A percentile compares a stretch with the other conserved stretches of the same genome.
These are phyloP conservation scores for Pleurotus giganteus DNA, from an alignment of 768 basidiomycete species.

Conservation along the genomic window DNA sequence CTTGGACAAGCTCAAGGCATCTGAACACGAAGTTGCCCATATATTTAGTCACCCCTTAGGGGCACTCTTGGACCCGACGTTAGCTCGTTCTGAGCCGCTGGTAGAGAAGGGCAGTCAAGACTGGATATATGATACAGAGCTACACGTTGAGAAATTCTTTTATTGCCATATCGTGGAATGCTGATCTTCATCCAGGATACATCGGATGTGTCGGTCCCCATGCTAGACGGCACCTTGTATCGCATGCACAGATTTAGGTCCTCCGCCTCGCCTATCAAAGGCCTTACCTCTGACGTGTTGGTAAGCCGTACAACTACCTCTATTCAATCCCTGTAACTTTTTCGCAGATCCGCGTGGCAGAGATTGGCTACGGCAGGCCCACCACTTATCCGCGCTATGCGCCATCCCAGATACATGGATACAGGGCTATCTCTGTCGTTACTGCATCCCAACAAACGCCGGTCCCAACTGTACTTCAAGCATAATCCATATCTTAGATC, in stretches of 20 bases:
- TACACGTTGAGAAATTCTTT: constrained; percentile 58
- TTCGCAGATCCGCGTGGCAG: constrained; percentile 61
- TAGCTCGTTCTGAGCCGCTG: constrained; percentile 47
- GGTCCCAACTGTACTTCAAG: neutral
- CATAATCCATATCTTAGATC: neutral
- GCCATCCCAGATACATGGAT: constrained; percentile 40
- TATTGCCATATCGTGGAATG: neutral
- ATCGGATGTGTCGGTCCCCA: constrained; percentile 46
- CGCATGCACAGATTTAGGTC: constrained; percentile 86
- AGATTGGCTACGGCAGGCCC: constrained; percentile 55
- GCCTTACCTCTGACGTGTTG: constrained; percentile 79
- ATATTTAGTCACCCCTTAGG: constrained; percentile 83
- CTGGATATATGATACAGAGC: constrained; percentile 77
- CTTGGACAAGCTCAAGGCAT: constrained; percentile 50
- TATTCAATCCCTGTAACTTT: neutral
- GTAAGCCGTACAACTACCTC: constrained; percentile 37
- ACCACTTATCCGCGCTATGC: constrained; percentile 61
- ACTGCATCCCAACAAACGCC: neutral
- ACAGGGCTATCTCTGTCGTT: constrained; percentile 16
- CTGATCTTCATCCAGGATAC: constrained; percentile 41
- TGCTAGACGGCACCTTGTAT: constrained; percentile 54
- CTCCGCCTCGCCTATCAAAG: constrained; percentile 77
- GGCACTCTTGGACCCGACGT: constrained; percentile 61
- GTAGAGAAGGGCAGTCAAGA: constrained; percentile 59
- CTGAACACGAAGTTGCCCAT: constrained; percentile 65